These are phyloP conservation scores for Murraya paniculata DNA, from an alignment of 345 rosid genomes.

Conservation along the genomic window DNA sequence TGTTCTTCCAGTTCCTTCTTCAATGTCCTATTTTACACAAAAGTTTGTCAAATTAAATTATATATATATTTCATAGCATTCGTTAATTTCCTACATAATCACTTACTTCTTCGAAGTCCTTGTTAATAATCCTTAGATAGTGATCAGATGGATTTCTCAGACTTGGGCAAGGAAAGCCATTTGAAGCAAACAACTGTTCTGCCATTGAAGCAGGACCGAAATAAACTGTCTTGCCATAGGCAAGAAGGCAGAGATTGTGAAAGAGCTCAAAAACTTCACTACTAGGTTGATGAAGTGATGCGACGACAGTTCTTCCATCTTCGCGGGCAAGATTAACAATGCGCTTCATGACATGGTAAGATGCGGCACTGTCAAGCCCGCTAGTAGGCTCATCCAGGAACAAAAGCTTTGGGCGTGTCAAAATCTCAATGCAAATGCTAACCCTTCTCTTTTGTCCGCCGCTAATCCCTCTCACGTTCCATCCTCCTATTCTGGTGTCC, in stretches of 20 bases:
- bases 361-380: constrained; percentile 54
- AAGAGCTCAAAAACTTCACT: constrained; percentile 43
- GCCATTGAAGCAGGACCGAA: constrained; percentile 36
- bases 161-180: constrained; percentile 40
- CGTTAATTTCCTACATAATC: not conserved
- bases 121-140: constrained; percentile 33
- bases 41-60: not conserved
- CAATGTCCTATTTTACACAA: constrained; percentile 20
- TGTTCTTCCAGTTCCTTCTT: constrained; percentile 16
- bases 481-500: constrained; percentile 54
- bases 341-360: constrained; percentile 46
- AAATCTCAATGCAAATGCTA: constrained; percentile 56
- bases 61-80: not conserved
- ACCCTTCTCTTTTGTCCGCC: constrained; percentile 59
- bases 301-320: constrained; percentile 29
- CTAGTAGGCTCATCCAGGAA: constrained; percentile 58
- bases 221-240: constrained; percentile 32
- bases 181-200: constrained; percentile 30
- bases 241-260: constrained; percentile 40
- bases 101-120: constrained; percentile 35
- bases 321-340: constrained; percentile 34
- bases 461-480: constrained; percentile 44
- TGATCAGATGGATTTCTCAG: constrained; percentile 40
- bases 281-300: constrained; percentile 40
- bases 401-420: constrained; percentile 42